These are phyloP conservation scores for Backusella liffmaniae DNA, from an alignment of 192 early-diverging fungal species.

Conservation along the genomic window DNA sequence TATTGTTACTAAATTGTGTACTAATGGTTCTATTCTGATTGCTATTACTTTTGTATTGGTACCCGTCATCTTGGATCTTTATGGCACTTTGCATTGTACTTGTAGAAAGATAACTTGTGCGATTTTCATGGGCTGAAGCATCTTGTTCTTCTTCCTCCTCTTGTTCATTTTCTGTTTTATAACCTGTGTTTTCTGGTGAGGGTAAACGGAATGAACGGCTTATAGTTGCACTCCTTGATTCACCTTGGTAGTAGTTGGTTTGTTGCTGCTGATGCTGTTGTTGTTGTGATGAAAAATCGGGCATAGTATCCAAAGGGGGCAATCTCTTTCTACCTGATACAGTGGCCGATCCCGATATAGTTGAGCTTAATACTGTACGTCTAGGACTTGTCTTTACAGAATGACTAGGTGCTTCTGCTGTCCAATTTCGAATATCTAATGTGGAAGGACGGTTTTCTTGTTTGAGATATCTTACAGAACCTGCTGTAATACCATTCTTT, in stretches of 20 bases:
- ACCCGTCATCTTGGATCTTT: neutral
- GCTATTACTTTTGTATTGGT: neutral
- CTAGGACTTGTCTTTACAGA: conserved; percentile 5
- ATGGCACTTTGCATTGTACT: neutral
- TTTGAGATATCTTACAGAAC: conserved; percentile 7
- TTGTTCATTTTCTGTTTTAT: neutral
- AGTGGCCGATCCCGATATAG: conserved; percentile 5
- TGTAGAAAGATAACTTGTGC: neutral
- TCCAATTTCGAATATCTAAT: conserved; percentile 12
- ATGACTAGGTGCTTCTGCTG: neutral
- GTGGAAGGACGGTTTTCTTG: neutral
- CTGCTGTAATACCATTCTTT: conserved; percentile 16
- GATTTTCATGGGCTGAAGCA: neutral
- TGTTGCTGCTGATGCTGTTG: neutral
- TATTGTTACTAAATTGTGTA: neutral
- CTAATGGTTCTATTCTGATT: neutral
- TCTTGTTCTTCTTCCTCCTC: neutral
- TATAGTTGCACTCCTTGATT: conserved; percentile 11
- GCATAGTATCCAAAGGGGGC: neutral
- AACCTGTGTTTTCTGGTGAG: neutral
- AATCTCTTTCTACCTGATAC: neutral
- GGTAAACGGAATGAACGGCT: conserved; percentile 4
- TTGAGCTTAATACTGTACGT: conserved; percentile 5
- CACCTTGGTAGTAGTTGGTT: neutral
- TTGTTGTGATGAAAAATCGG: neutral